Percentiles rank a stretch among this genome's conserved stretches.
Evolutionary conservation across 148 eudicot species (phyloP).

Genomic region (Rhododendron henanense): DNA sequence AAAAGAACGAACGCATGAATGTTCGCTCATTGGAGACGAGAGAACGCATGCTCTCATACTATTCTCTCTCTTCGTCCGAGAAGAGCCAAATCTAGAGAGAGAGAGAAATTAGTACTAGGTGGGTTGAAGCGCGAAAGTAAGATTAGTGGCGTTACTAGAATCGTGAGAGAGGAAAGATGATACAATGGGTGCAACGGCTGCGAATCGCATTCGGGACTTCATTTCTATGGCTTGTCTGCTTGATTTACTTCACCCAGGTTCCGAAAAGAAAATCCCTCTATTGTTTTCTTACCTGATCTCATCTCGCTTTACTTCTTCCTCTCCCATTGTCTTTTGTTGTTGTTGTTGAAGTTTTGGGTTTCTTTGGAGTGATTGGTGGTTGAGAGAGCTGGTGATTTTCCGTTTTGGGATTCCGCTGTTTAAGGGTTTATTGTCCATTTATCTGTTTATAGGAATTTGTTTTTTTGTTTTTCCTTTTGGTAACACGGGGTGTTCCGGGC

Average conservation of each 20-base stretch:
- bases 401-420: not conserved
- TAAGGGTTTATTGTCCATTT: not conserved
- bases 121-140: not conserved
- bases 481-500: too few species aligned
- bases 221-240: conserved; percentile 86
- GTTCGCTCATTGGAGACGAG: not conserved
- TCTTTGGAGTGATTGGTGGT: not conserved
- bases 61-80: conserved; percentile 2
- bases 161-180: conserved; percentile 32
- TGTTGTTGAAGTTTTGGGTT: not conserved
- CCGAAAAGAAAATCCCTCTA: not conserved
- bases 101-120: not conserved
- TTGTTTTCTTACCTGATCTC: not conserved
- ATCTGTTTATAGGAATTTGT: not conserved
- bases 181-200: conserved; percentile 57
- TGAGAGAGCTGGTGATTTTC: not conserved
- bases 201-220: conserved; percentile 72
- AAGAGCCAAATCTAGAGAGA: not conserved
- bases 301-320: not conserved
- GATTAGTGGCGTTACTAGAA: not conserved
- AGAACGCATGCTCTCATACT: not conserved
- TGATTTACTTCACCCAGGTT: conserved; percentile 96
- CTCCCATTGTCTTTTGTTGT: not conserved
- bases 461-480: not conserved
- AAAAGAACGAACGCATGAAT: not conserved